These are phyloP conservation scores for Triticum turgidum DNA, from an alignment of 176 grass and related monocot species.

Conservation along the genomic window DNA sequence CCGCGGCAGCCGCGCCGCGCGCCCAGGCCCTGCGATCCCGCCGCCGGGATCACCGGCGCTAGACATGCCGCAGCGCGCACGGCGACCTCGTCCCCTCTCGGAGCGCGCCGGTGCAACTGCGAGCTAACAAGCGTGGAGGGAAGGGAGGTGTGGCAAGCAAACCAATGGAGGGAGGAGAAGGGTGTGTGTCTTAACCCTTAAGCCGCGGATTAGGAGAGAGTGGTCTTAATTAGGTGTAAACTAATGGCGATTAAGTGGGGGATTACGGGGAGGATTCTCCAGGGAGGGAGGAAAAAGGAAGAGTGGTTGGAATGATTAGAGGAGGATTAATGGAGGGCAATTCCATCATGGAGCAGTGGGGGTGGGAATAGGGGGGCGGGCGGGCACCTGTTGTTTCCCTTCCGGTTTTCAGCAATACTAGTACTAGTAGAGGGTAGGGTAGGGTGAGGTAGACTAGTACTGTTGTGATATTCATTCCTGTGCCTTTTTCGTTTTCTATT, in stretches of 20 bases:
- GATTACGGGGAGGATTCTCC: constrained; percentile 1
- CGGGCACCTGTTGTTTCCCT: constrained; percentile 25
- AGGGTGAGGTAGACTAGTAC: background rate
- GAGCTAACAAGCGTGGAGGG: background rate
- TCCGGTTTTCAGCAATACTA: constrained; percentile 5
- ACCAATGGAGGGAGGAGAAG: background rate
- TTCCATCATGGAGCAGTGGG: background rate
- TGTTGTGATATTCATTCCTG: constrained; percentile 19
- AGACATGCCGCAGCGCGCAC: constrained; percentile 30
- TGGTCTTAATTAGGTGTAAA: constrained; percentile 1
- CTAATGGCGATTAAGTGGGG: constrained; percentile 7
- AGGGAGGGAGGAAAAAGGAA: constrained; percentile 1
- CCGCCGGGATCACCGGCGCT: constrained; percentile 9
- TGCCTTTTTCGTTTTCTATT: background rate
- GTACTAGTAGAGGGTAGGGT: background rate
- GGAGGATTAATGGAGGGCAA: background rate
- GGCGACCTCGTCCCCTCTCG: background rate
- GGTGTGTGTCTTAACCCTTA: background rate
- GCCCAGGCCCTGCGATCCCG: constrained; percentile 14
- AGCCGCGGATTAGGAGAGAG: constrained; percentile 24
- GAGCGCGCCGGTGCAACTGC: background rate
- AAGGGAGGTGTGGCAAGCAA: constrained; percentile 19
- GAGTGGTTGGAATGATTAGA: constrained; percentile 26
- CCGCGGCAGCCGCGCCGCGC: constrained; percentile 63
- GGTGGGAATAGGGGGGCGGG: constrained; percentile 4